Evolutionary conservation across 345 rosid species (phyloP), one percentile per base, ranked within the genome.

Genomic region (Syzygium jambos): DNA sequence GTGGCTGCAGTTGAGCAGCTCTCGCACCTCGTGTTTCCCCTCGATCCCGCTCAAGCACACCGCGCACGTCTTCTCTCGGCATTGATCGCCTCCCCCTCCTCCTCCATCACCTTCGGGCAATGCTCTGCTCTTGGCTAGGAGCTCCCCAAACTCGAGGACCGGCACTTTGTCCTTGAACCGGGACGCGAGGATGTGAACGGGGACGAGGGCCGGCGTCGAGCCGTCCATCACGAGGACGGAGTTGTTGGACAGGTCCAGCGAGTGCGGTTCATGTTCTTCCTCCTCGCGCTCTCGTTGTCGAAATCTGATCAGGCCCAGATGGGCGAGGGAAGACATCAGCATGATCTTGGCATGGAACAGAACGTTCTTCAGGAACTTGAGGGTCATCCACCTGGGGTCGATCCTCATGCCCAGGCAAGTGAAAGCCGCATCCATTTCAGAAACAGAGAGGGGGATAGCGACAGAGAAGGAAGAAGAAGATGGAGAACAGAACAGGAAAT

Each of bases 1-100:
- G 88, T 94, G 94, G 65, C 29, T 29, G 77, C 94, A 94, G 84
- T 89, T 93, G 53, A 86, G 84, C 16, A 91, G 91, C 89, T 90
- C 88, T 87, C 94, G 91, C 16, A 92, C 85, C 84, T 89, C 86
- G n/a, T 93, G 87, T 30, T 61, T 80, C 73, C 61, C 87, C 86
- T 82, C 87, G 52, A 94, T 63, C 22, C 51, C 52, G 43, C 87
- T 90, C 88, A 94, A 88, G 92, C 94, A 94, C 4, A 94, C 91
- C 55, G 87, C 52, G 87, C 95, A 94, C 23, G 17, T 78, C 77
- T 2, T 54, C 46, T 84, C 22, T 10, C 49, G 82, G 61, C 85
- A 82, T 43, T 73, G 82, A 73, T 73, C 82, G 15, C 52, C 52
- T 52, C 30, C 88, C 12, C 41, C 30, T 8, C 43, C 53, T 25